Conservation (phyloP, 345 rosid species). For the Gossypium sturtianum region DNA sequence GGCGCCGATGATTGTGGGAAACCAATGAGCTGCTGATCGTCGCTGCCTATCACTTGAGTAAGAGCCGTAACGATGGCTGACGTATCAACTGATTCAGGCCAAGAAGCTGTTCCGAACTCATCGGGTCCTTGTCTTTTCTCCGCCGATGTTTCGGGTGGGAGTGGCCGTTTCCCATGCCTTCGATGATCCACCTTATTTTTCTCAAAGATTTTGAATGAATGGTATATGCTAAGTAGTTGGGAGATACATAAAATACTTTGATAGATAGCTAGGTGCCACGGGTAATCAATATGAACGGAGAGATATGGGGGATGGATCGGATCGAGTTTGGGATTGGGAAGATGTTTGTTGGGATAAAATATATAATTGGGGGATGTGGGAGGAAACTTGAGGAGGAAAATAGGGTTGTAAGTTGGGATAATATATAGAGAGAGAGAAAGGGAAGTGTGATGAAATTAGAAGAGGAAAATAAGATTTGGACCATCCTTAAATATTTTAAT, state of each 20-base stretch:
- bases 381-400: background rate
- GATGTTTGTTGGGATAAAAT: too few relatives aligned
- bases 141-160: conserved; percentile 60
- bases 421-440: background rate
- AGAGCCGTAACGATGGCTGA: conserved; percentile 79
- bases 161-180: conserved; percentile 76
- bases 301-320: background rate
- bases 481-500: too few relatives aligned
- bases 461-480: too few relatives aligned
- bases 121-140: conserved; percentile 28
- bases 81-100: conserved; percentile 56
- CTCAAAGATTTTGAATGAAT: background rate
- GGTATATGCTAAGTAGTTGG: background rate
- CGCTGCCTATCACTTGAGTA: conserved; percentile 41
- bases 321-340: background rate
- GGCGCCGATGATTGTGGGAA: conserved; percentile 7
- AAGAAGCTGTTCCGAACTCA: conserved; percentile 24
- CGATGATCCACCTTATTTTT: conserved; percentile 61
- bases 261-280: too few relatives aligned
- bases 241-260: background rate
- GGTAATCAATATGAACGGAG: background rate
- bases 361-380: too few relatives aligned
- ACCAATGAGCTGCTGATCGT: background rate
- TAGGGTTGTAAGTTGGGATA: background rate
- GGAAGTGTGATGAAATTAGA: background rate